Base-by-base conservation (phyloP, 2,329 filamentous ascomycete species). In the Sarocladium brachiariae region DNA sequence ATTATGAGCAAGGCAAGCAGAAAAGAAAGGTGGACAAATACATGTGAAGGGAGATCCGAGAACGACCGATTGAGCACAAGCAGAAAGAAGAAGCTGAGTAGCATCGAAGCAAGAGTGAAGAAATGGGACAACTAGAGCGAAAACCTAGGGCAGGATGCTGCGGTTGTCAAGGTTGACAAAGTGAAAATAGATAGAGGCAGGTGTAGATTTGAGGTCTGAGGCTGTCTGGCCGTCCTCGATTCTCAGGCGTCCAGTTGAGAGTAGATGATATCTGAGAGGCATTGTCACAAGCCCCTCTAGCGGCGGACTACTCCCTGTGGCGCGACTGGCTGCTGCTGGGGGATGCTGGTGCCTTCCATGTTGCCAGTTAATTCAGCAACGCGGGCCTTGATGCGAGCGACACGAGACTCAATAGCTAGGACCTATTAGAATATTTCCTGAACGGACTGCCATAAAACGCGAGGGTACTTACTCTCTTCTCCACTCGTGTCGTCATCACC, bases 371-470 rank as follows among this genome's bases (percentile, higher is more conserved):
- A 72, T 67, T 96, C 90, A 49, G 93, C 93, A 52, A 99, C 93
- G 55, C 93, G 86, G 53, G 93, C 93, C 72, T 96, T 97, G 78
- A 99, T 99, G 56, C 93, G 87, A 46, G 93, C 93, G 53, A 97
- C 93, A 57, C 93, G 88, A 46, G 90, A 91, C 69, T 99, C 93
- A 61, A 97, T 97, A 31, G 91, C 89, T 95, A 58, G n/a, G 50
- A 21, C 11, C 38, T 47, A 64, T 64, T 64, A 65, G 59, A 49
- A 49, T n/a, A n/a, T 27, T 43, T n/a, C 37, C 18, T 21, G 37
- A 7, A 16, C 23, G 37, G 18, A 19, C 16, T 23, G 14, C 8
- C 21, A 14, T 24, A 5, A 27, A 25, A 23, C 5, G 27, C 4
- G 8, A 25, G 14, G 24, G n/a, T n/a, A 57, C 66, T 63, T 59